Conservation (phyloP, 805 yeast genomes). For the Hanseniaspora lindneri region DNA sequence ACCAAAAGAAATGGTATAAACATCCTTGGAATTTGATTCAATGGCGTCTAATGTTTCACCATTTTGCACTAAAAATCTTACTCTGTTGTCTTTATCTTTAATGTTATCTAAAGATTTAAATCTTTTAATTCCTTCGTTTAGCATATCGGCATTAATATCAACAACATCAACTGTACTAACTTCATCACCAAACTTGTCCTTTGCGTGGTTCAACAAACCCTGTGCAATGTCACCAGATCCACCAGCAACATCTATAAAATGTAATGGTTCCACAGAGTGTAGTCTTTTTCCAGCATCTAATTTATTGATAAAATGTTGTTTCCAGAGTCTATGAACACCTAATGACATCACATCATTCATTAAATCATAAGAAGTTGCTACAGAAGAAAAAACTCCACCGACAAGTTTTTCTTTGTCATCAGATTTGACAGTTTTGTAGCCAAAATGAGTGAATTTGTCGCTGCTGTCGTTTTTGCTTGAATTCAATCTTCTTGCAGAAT, state of each 20-base stretch:
- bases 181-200: slow-evolving; percentile 58
- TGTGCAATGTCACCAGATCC: slow-evolving; percentile 98
- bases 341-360: slow-evolving; percentile 98
- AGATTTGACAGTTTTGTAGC: slow-evolving; percentile 68
- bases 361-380: slow-evolving; percentile 84
- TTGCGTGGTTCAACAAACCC: slow-evolving; percentile 86
- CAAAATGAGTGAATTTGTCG: slow-evolving; percentile 74
- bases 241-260: slow-evolving; percentile 93
- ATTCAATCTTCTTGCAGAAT: slow-evolving; percentile 2
- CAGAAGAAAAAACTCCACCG: slow-evolving; percentile 82
- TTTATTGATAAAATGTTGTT: slow-evolving; percentile 72
- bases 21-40: slow-evolving; percentile 78
- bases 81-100: slow-evolving; percentile 47
- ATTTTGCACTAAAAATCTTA: slow-evolving; percentile 75
- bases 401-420: slow-evolving; percentile 74
- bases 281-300: slow-evolving; percentile 91
- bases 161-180: slow-evolving; percentile 76
- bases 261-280: slow-evolving; percentile 61
- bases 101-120: slow-evolving; percentile 39
- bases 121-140: slow-evolving; percentile 79
- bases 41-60: slow-evolving; percentile 82
- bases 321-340: slow-evolving; percentile 94
- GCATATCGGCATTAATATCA: slow-evolving; percentile 94
- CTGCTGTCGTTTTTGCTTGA: slow-evolving; percentile 2
- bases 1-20: slow-evolving; percentile 94